Evolutionary conservation across 371 early-diverging fungal genomes (phyloP), one percentile per base, ranked within the genome.

Genomic region (Coemansia sp.): DNA sequence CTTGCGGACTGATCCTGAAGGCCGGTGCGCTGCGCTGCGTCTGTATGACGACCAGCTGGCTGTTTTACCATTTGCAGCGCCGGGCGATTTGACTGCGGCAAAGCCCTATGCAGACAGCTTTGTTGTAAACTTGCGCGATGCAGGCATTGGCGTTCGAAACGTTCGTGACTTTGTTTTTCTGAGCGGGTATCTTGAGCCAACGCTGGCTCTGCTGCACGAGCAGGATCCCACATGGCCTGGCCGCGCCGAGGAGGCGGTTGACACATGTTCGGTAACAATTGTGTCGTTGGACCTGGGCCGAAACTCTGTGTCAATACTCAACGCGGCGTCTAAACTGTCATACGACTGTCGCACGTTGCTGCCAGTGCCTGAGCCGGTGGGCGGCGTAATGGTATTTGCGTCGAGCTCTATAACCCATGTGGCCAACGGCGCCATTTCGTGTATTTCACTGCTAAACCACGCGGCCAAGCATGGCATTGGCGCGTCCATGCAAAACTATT

Each of bases 171-270:
- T 95, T 84, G 85, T 82, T 1, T 99, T 99, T 68, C 82, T 99
- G 55, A 80, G 89, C 54, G 95, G 91, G 59, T 97, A 92, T 68
- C 87, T 90, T 65, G 94, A 94, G 77, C 98, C 99, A 4, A 96
- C 96, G 1, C 82, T 99, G 21, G 97, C 96, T 4, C 89, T 97
- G 62, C 82, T 99, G 61, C 95, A 91, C 78, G 91, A 95, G 72
- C 82, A 89, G 14, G 64, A 80, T 71, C 87, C 81, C 52, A 92
- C 93, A 21, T 95, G 94, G 93, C 87, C 94, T 7, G 96, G 95
- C 66, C 89, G 90, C 7, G 89, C 91, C 21, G 80, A 92, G 34
- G 85, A 82, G 0, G 82, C 82, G 13, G 72, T 84, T 55, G 97
- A 95, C 77, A 93, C 92, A 0, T 85, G 87, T 18, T 83, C 86